Base-by-base conservation (phyloP, 129 eudicot species). In the Chrysanthemum seticuspe region DNA sequence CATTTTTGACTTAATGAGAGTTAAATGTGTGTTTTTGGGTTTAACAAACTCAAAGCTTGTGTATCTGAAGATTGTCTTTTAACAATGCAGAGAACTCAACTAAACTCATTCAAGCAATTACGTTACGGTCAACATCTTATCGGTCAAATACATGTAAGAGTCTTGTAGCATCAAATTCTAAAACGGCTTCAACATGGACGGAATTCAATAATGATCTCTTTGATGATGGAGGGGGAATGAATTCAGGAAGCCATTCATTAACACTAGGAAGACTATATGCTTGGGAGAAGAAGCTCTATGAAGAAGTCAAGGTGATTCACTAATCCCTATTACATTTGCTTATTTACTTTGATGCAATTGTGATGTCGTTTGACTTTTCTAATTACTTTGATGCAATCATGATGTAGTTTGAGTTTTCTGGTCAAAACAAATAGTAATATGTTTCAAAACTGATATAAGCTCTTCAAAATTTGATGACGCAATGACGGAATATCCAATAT, bases 161-260 rank as follows among this genome's bases (percentile, higher is more conserved):
- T 71, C 87, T 94, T 53, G 97, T 84, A 31, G 93, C 95, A 23
- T 94, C 98, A 19, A 84, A 83, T 80, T 94, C 98, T 11, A 93
- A 90, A 83, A 77, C 82, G 72, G 84, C 87, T 72, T 85, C 90
- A 1, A 77, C 96, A 2, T 90, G 97, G 98, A 87, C 96, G 1
- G 98, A 90, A 73, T 87, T 88, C 75, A 88, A 83, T 81, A 94
- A 90, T 55, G 97, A 94, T 65, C 86, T 88, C 48, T 90, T 90
- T 78, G 97, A 94, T 81, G 98, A 90, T 63, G 92, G 90, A 66
- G 98, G 97, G 56, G 98, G 98, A 69, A 94, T 94, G 98, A 85
- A 80, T 70, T 85, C 98, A 3, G 98, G 98, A 67, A 94, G 98
- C 88, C 97, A 90, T 81, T 86, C 93, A 0, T 79, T 84, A 62